phyloP scores from a whole-genome alignment of 148 eudicot species.

The Simmondsia chinensis region DNA sequence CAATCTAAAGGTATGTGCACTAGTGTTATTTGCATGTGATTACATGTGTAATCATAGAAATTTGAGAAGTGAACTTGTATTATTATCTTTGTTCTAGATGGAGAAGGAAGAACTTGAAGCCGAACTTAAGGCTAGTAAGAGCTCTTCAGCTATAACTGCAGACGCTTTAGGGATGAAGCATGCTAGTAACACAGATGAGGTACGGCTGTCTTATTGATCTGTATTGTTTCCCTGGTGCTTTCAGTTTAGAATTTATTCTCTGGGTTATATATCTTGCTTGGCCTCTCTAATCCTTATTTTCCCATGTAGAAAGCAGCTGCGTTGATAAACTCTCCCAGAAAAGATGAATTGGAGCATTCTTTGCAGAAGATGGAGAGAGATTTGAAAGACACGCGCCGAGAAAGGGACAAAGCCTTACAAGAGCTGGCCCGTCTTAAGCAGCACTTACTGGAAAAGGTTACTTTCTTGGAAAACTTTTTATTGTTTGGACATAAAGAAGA shows the following conservation, averaged over 20 bases:
- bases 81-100: conserved; percentile 21
- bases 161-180: conserved; percentile 10
- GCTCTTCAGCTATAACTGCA: conserved; percentile 11
- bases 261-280: too few relatives aligned
- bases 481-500: too few relatives aligned
- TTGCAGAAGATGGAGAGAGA: conserved; percentile 61
- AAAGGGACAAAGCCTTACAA: conserved; percentile 76
- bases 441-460: conserved; percentile 92
- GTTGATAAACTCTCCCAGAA: conserved; percentile 37
- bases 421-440: conserved; percentile 89
- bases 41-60: background rate
- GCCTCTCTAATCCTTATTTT: conserved; percentile 5
- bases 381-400: conserved; percentile 52
- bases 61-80: conserved; percentile 4
- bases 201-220: too few relatives aligned
- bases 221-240: too few relatives aligned
- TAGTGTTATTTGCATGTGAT: conserved; percentile 2
- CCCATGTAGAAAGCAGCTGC: conserved; percentile 20
- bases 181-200: conserved; percentile 30
- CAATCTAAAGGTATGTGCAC: conserved; percentile 50
- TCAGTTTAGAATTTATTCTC: too few relatives aligned
- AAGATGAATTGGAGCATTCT: conserved; percentile 58
- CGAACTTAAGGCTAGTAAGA: conserved; percentile 25
- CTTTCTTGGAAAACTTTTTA: background rate
- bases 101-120: conserved; percentile 47